Percentiles rank a stretch among this genome's conserved stretches.
Evolutionary conservation across 305 asterid genomes (phyloP).

Genomic region (Plantago lanceolata): DNA sequence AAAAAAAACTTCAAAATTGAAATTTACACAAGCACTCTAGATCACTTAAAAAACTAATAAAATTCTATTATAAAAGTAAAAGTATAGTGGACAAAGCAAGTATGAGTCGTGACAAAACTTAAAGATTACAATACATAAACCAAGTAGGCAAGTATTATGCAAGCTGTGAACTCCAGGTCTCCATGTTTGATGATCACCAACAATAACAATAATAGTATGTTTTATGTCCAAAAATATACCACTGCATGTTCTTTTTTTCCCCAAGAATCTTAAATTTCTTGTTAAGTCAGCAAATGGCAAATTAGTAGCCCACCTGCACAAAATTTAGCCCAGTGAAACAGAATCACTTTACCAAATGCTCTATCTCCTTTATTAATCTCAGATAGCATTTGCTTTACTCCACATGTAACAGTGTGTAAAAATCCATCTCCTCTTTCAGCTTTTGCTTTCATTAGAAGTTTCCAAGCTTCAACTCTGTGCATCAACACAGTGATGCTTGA

Average conservation of each 20-base stretch:
- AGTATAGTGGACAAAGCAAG: too few relatives aligned
- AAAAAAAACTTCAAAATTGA: too few relatives aligned
- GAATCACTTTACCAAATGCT: constrained; percentile 34
- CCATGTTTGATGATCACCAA: too few relatives aligned
- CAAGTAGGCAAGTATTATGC: too few relatives aligned
- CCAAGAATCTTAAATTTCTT: constrained; percentile 25
- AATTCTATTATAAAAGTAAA: too few relatives aligned
- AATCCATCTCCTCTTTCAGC: constrained; percentile 6
- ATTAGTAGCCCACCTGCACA: neutral
- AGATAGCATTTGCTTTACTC: constrained; percentile 13
- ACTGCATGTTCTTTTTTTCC: neutral
- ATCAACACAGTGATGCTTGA: neutral
- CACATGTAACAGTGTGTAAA: neutral
- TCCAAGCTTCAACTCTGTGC: neutral
- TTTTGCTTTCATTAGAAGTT: constrained; percentile 7
- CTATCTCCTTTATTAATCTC: constrained; percentile 18
- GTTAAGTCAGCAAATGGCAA: constrained; percentile 13
- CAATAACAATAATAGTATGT: too few relatives aligned
- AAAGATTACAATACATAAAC: too few relatives aligned
- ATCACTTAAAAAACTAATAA: too few relatives aligned
- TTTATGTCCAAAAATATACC: too few relatives aligned
- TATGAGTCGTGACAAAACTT: too few relatives aligned
- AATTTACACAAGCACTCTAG: too few relatives aligned
- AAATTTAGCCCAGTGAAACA: neutral
- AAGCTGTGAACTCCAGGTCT: too few relatives aligned